phyloP scores from a whole-genome alignment of 2,329 filamentous ascomycete genomes.

The Neofusicoccum cordaticola region DNA sequence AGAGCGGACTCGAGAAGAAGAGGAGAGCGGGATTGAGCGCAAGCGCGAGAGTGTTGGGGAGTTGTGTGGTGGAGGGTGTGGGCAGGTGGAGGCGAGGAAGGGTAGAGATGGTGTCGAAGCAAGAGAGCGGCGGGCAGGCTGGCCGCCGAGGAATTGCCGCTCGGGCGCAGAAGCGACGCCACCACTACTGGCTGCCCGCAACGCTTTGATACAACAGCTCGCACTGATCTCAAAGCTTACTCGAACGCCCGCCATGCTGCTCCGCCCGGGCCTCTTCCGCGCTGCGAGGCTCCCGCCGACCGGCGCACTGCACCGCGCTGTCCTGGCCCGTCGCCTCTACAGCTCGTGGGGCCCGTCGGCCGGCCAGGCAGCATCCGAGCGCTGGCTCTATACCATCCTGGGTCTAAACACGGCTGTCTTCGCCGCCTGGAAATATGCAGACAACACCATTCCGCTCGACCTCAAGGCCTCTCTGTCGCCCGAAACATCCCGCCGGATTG shows the following conservation, averaged over 20 bases:
- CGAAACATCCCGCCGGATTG: not conserved
- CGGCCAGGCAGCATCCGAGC: not conserved
- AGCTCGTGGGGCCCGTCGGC: not conserved
- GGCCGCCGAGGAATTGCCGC: too few species aligned
- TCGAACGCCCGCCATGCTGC: not conserved
- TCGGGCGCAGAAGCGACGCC: not conserved
- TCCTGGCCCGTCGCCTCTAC: not conserved
- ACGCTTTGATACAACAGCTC: not conserved
- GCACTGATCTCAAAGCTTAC: not conserved
- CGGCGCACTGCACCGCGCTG: not conserved
- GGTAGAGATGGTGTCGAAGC: not conserved
- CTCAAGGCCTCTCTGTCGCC: not conserved
- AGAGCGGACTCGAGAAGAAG: conserved; percentile 6
- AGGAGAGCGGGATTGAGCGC: conserved; percentile 6
- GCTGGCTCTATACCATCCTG: conserved; percentile 32
- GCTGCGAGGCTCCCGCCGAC: not conserved
- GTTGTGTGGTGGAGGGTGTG: not conserved
- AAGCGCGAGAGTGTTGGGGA: not conserved
- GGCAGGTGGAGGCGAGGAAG: not conserved
- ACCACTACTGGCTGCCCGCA: not conserved
- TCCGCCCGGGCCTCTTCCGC: conserved; percentile 1
- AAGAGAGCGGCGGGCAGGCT: not conserved
- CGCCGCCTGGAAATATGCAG: conserved; percentile 34
- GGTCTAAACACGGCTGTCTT: conserved; percentile 42
- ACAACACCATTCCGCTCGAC: conserved; percentile 16